Percentiles rank a stretch among this genome's conserved stretches.
Evolutionary conservation across 2,329 filamentous ascomycete species (phyloP).

Genomic region (Beauveria australis): DNA sequence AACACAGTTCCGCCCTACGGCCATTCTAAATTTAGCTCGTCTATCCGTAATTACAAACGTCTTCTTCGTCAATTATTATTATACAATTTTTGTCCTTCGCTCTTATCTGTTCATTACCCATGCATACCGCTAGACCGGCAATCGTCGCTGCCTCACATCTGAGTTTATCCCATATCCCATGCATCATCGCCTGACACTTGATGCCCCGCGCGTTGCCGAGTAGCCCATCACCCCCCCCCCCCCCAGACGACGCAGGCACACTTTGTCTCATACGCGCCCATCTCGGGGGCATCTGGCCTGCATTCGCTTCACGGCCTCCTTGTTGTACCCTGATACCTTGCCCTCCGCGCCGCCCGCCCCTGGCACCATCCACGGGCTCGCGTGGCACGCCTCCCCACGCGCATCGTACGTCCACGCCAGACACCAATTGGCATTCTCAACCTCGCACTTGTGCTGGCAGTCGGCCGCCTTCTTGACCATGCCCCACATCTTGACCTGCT

Average conservation of each 20-base stretch:
- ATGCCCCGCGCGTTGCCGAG: neutral
- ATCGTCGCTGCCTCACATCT: too few species aligned
- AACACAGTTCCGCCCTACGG: too few species aligned
- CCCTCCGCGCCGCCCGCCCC: slow-evolving; percentile 23
- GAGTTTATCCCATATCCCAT: neutral
- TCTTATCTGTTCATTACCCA: too few species aligned
- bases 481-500: slow-evolving; percentile 29
- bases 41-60: too few species aligned
- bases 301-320: slow-evolving; percentile 21
- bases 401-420: slow-evolving; percentile 45
- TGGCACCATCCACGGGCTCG: slow-evolving; percentile 42
- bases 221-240: neutral
- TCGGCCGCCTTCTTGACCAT: slow-evolving; percentile 30
- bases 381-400: slow-evolving; percentile 30
- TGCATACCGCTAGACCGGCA: too few species aligned
- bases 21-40: too few species aligned
- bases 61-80: too few species aligned
- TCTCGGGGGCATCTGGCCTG: slow-evolving; percentile 17
- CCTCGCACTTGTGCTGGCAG: slow-evolving; percentile 36
- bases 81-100: too few species aligned
- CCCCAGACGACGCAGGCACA: neutral
- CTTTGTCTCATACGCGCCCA: neutral
- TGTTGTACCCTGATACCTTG: slow-evolving; percentile 26
- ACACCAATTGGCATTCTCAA: slow-evolving; percentile 28
- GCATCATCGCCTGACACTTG: neutral